A percentile compares a stretch with the other conserved stretches of the same genome.
Evolutionary conservation across 169 alveolate species (phyloP).

Genomic region (Plasmodium inui): DNA sequence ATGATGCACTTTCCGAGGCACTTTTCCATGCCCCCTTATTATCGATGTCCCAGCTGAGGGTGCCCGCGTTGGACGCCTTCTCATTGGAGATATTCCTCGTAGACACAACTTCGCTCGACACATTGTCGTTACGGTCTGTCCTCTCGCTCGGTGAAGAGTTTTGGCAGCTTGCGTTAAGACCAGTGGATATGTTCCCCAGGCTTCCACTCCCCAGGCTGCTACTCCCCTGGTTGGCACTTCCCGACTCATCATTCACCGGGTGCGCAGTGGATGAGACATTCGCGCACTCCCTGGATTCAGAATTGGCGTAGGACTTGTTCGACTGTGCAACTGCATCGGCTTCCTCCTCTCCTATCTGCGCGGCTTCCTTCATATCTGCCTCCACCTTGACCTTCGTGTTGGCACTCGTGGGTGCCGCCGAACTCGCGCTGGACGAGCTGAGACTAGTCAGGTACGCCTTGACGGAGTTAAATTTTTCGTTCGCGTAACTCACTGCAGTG

Average conservation of each 20-base stretch:
- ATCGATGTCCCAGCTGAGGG: background rate
- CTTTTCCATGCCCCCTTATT: background rate
- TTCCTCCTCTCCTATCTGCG: background rate
- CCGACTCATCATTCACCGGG: slow-evolving; percentile 3
- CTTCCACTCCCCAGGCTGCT: background rate
- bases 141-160: background rate
- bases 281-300: background rate
- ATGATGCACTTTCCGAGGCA: background rate
- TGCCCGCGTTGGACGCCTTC: slow-evolving; percentile 7
- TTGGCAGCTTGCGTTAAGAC: background rate
- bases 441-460: slow-evolving; percentile 44
- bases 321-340: background rate
- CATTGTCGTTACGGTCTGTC: background rate
- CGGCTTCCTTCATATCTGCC: background rate
- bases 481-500: slow-evolving; percentile 24
- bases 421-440: background rate
- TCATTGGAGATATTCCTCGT: slow-evolving; percentile 31
- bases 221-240: background rate
- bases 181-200: background rate
- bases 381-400: background rate
- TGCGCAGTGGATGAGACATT: background rate
- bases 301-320: background rate
- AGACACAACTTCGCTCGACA: slow-evolving; percentile 34
- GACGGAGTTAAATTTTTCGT: slow-evolving; percentile 34
- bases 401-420: background rate